Conservation (phyloP, 208 protist genomes). For the Strigomonas culicis region DNA sequence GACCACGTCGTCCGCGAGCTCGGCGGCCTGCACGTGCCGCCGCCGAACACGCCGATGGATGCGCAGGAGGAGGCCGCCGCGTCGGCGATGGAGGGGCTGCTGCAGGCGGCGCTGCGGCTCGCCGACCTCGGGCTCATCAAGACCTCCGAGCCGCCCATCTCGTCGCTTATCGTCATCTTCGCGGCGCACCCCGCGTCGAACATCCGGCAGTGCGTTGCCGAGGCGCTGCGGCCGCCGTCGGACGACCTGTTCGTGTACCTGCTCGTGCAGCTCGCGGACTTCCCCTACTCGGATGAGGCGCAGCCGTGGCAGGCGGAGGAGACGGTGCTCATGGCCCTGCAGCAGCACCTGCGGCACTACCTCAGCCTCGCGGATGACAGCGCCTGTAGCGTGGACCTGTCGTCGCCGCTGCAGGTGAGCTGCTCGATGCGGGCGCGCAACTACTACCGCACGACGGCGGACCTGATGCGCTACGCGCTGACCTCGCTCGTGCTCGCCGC, state of each 20-base stretch:
- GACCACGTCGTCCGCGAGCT: conserved; percentile 29
- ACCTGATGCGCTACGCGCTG: conserved; percentile 5
- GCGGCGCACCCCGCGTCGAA: conserved; percentile 62
- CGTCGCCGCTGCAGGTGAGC: not conserved
- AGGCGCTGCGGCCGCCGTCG: conserved; percentile 48
- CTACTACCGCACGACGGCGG: conserved; percentile 1
- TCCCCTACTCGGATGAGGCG: not conserved
- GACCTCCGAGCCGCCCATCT: conserved; percentile 3
- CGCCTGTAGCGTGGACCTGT: not conserved
- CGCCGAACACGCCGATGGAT: not conserved
- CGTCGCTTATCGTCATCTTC: conserved; percentile 35
- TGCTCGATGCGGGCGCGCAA: not conserved
- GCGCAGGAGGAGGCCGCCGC: conserved; percentile 22
- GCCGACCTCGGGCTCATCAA: not conserved
- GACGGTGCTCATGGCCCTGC: conserved; percentile 80
- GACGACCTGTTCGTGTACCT: conserved; percentile 37
- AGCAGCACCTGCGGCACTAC: conserved; percentile 52
- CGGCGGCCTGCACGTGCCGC: conserved; percentile 2
- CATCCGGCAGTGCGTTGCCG: conserved; percentile 70
- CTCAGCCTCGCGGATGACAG: conserved; percentile 12
- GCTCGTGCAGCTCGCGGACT: conserved; percentile 23
- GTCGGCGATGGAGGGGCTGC: conserved; percentile 35
- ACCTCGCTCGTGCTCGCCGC: conserved; percentile 7
- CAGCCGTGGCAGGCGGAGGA: conserved; percentile 59
- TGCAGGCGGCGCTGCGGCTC: conserved; percentile 29